A percentile compares a stretch with the other conserved stretches of the same genome.
Conservation (phyloP, 2,329 filamentous ascomycete genomes). For the Chaetothyriales sp. region DNA sequence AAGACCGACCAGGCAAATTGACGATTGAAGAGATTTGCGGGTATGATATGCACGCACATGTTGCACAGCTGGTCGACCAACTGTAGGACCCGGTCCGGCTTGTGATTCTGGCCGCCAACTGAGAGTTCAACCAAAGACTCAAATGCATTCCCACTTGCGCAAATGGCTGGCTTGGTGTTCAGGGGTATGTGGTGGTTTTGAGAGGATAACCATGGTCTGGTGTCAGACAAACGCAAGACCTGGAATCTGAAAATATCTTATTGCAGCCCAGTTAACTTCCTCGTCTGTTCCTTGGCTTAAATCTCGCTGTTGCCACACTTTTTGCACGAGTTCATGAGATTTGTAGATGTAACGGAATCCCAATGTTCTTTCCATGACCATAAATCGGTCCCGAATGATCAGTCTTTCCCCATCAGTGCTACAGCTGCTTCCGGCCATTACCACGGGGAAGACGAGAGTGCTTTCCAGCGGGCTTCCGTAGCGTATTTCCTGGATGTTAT, state of each 20-base stretch:
- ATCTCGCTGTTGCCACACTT: constrained; percentile 24
- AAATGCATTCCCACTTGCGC: too few species aligned
- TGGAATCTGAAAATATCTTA: constrained; percentile 20
- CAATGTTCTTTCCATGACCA: constrained; percentile 33
- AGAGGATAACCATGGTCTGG: too few species aligned
- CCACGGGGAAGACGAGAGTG: constrained; percentile 30
- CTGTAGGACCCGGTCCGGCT: background rate
- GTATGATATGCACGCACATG: constrained; percentile 19
- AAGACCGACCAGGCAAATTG: constrained; percentile 20
- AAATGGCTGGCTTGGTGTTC: background rate
- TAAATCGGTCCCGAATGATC: constrained; percentile 28
- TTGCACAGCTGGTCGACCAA: constrained; percentile 4
- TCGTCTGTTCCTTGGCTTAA: constrained; percentile 1
- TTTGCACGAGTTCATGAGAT: constrained; percentile 28
- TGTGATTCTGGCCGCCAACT: background rate
- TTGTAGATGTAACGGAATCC: constrained; percentile 33
- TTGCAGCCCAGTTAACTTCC: constrained; percentile 21
- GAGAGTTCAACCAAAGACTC: too few species aligned
- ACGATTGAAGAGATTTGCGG: constrained; percentile 25
- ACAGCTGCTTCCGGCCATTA: constrained; percentile 30
- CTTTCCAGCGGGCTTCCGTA: constrained; percentile 32
- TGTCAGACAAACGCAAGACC: constrained; percentile 18
- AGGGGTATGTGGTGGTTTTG: too few species aligned
- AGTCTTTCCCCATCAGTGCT: constrained; percentile 26
- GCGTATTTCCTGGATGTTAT: constrained; percentile 27